Base-by-base conservation (phyloP, 108 stramenopile species). In the Conticribra weissflogii region DNA sequence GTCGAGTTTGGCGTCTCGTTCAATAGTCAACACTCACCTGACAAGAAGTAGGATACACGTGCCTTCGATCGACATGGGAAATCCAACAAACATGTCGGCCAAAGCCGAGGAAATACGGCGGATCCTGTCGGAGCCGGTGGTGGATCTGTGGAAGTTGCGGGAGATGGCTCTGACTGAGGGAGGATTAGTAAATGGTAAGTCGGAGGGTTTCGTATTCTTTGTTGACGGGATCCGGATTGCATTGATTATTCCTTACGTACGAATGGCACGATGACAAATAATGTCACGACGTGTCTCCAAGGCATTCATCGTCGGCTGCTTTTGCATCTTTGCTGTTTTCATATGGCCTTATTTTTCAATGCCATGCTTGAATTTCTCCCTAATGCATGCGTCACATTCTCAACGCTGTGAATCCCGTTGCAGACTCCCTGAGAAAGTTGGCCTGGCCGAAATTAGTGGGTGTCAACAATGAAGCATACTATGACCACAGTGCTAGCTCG, bases 361-460 rank as follows among this genome's bases (percentile, higher is more conserved):
- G n/a, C n/a, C n/a, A n/a, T n/a, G n/a, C n/a, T n/a, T n/a, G n/a
- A n/a, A n/a, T n/a, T n/a, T n/a, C n/a, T n/a, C n/a, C n/a, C n/a
- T n/a, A n/a, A n/a, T n/a, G n/a, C n/a, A n/a, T n/a, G n/a, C n/a
- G n/a, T n/a, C n/a, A n/a, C n/a, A 27, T 65, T 58, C 63, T 2
- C 12, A 36, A 34, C 18, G 21, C 49, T 56, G 16, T 44, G n/a
- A n/a, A n/a, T n/a, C 17, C 14, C 21, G 3, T n/a, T 44, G 1
- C 61, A 92, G 93, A 94, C 63, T 83, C 88, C 9, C 41, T 94
- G 12, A 82, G 93, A 7, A 81, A 82, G 72, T 71, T 86, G n/a
- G 93, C 89, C 1, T 94, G 93, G 93, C 93, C 93, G 45, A 90
- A 88, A 74, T 62, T 94, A 23, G 88, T 94, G 3, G 90, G 93